Evolutionary conservation across 352 stramenopile genomes (phyloP), one percentile per base, ranked within the genome.

Genomic region (Phytophthora chlamydospora): DNA sequence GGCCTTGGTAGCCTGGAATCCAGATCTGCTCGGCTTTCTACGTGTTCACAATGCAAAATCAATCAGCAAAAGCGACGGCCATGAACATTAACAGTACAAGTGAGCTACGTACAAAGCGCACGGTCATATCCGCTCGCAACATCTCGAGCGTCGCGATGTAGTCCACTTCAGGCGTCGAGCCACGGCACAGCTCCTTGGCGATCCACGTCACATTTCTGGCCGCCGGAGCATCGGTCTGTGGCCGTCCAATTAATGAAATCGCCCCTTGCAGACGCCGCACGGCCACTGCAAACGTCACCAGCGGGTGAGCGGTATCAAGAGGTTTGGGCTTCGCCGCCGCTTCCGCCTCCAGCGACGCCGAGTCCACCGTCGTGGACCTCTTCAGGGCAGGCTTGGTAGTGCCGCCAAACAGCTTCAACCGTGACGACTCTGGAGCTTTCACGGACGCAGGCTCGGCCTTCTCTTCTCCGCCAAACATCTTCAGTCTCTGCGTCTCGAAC

Each of bases 11-110:
- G 2, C 85, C 73, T 45, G 63, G 43, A 36, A 96, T 93, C 85
- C 85, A 95, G 5, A 94, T 72, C 74, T 96, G 85, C 51, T 91
- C 78, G 0, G 81, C 88, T 58, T 84, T 81, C 83, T 93, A 60
- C 40, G 46, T 27, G 8, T 36, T 42, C n/a, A 52, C 14, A 49
- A 34, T 6, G 39, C 24, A 51, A 27, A 17, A 34, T 33, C 14
- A 51, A 19, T 63, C 43, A 56, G 48, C 8, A 27, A 35, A 7
- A 7, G 43, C 8, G 36, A 29, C 29, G 45, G 12, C 10, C 7
- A 8, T 9, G 40, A 38, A 31, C 29, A 24, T 40, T 29, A 29
- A 29, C 13, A 24, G 27, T 13, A 48, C 11, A 38, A 36, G 38
- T 31, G 8, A 24, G 7, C 14, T 38, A 80, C 80, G 60, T 83